These are phyloP conservation scores for Arthrinium phaeospermum DNA, from an alignment of 2,329 filamentous ascomycete species.

Conservation along the genomic window DNA sequence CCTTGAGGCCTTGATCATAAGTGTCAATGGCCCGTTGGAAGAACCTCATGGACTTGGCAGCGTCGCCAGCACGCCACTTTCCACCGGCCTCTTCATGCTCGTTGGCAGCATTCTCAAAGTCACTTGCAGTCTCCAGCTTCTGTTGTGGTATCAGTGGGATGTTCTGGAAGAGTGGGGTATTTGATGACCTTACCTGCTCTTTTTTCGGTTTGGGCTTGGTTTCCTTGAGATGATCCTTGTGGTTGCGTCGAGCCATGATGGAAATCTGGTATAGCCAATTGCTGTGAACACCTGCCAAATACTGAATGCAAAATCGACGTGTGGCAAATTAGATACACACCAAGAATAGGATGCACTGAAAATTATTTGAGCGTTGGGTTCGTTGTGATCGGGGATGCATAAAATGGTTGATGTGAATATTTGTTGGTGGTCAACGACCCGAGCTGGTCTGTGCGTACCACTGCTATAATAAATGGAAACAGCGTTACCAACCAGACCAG, in stretches of 20 bases:
- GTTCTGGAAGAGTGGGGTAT: not conserved
- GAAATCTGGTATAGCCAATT: not conserved
- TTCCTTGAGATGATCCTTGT: slow-evolving; percentile 20
- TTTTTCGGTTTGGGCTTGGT: slow-evolving; percentile 32
- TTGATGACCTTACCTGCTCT: slow-evolving; percentile 23
- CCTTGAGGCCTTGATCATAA: slow-evolving; percentile 67
- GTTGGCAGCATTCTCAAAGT: slow-evolving; percentile 71
- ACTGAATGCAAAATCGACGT: not conserved
- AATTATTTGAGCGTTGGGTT: not conserved
- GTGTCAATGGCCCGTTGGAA: slow-evolving; percentile 69
- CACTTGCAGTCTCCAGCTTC: slow-evolving; percentile 67
- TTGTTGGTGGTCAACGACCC: not conserved
- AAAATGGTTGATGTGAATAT: not conserved
- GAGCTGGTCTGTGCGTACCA: not conserved
- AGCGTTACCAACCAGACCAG: not conserved
- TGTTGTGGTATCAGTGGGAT: slow-evolving; percentile 36
- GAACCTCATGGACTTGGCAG: slow-evolving; percentile 62
- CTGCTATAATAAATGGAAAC: not conserved
- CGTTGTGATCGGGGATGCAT: not conserved
- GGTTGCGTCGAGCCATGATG: slow-evolving; percentile 15
- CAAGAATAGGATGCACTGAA: not conserved
- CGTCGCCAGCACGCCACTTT: slow-evolving; percentile 76
- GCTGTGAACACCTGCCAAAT: not conserved
- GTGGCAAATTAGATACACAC: not conserved
- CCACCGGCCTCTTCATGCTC: slow-evolving; percentile 74